These are phyloP conservation scores for Isatis tinctoria DNA, from an alignment of 345 rosid genomes.

Conservation along the genomic window DNA sequence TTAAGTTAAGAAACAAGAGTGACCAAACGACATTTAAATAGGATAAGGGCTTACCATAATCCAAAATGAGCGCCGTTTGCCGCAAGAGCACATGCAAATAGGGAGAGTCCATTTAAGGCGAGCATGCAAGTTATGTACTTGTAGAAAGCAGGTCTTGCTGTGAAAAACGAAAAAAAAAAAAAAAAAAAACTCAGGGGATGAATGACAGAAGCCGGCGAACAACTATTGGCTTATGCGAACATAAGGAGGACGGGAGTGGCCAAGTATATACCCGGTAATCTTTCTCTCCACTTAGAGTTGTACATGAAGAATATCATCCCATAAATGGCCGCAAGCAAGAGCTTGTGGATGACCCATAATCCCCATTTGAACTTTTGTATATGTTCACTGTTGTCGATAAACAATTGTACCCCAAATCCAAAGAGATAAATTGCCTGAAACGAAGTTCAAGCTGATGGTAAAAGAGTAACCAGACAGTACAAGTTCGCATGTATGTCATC, in stretches of 20 bases:
- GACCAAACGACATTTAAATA: not conserved
- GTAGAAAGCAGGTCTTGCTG: constrained; percentile 98
- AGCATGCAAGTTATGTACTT: constrained; percentile 71
- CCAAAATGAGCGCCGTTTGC: constrained; percentile 76
- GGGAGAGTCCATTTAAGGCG: constrained; percentile 58
- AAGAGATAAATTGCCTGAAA: constrained; percentile 82
- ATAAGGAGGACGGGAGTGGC: not conserved
- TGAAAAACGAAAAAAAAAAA: constrained; percentile 7
- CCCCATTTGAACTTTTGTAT: constrained; percentile 69
- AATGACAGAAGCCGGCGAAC: not conserved
- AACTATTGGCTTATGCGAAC: not conserved
- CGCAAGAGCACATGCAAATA: constrained; percentile 65
- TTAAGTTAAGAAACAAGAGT: not conserved
- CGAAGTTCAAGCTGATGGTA: not conserved
- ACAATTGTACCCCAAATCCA: constrained; percentile 84
- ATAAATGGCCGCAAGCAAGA: constrained; percentile 74
- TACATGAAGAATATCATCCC: constrained; percentile 81
- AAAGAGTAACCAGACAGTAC: not conserved
- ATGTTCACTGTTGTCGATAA: constrained; percentile 54
- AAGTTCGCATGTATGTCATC: not conserved
- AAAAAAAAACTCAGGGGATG: constrained; percentile 5
- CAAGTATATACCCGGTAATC: constrained; percentile 64
- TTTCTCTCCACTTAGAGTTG: constrained; percentile 90
- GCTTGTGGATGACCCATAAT: constrained; percentile 87
- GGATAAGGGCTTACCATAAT: constrained; percentile 52